These are phyloP conservation scores for Dictyostelium capitatum DNA, from an alignment of 78 protist genomes.

Conservation along the genomic window DNA sequence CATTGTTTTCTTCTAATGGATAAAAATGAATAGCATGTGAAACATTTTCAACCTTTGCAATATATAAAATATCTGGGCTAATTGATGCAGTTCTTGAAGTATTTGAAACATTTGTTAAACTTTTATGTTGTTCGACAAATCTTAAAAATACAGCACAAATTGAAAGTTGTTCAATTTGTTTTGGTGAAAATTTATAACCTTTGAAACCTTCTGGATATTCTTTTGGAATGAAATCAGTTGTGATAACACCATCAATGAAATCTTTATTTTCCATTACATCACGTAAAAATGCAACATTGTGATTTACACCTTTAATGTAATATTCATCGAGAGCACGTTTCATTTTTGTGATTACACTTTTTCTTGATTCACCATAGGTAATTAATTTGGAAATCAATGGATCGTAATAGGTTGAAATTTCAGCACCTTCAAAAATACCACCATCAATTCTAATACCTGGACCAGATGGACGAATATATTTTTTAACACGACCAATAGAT, in stretches of 20 bases:
- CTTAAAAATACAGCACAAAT: conserved; percentile 29
- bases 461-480: conserved; percentile 81
- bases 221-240: conserved; percentile 93
- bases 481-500: conserved; percentile 89
- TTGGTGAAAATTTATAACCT: conserved; percentile 78
- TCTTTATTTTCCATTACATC: conserved; percentile 88
- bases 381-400: conserved; percentile 98
- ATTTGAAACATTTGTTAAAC: conserved; percentile 29
- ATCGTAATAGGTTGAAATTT: conserved; percentile 97
- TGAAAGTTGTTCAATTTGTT: conserved; percentile 56
- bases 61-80: conserved; percentile 40
- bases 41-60: conserved; percentile 38
- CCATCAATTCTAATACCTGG: conserved; percentile 76
- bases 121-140: conserved; percentile 55
- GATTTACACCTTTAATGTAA: conserved; percentile 92
- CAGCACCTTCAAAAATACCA: conserved; percentile 91
- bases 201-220: conserved; percentile 95
- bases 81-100: neutral
- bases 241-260: conserved; percentile 89
- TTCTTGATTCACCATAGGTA: conserved; percentile 89
- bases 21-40: conserved; percentile 16
- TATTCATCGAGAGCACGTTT: conserved; percentile 92
- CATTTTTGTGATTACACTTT: conserved; percentile 41
- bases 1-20: neutral
- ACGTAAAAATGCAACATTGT: conserved; percentile 95